These are phyloP conservation scores for Cinnamomum chago DNA, from an alignment of 164 flowering plant species.

Conservation along the genomic window DNA sequence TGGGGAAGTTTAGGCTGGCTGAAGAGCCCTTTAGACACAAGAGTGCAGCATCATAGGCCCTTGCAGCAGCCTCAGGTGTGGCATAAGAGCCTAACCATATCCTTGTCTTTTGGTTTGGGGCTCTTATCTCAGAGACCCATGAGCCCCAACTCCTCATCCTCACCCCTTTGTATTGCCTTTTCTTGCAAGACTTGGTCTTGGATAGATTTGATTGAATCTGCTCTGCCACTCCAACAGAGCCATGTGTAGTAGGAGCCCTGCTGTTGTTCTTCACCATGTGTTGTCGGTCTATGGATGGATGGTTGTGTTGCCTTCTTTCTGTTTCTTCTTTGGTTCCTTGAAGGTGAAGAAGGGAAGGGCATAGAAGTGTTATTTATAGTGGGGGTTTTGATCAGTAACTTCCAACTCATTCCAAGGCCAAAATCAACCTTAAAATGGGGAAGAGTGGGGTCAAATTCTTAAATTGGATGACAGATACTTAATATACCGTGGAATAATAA, in stretches of 20 bases:
- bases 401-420: not conserved
- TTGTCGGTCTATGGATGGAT: not conserved
- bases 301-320: not conserved
- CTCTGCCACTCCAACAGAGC: not conserved
- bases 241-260: not conserved
- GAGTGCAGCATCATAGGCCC: conserved; percentile 97
- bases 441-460: not conserved
- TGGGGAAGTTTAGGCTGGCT: conserved; percentile 81
- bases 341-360: conserved; percentile 6
- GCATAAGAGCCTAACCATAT: conserved; percentile 96
- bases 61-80: conserved; percentile 89
- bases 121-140: conserved; percentile 91
- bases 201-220: conserved; percentile 28
- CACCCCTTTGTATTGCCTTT: conserved; percentile 86
- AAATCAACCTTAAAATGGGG: conserved; percentile 5
- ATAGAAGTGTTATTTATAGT: conserved; percentile 7
- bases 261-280: conserved; percentile 45
- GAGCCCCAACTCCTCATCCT: conserved; percentile 99
- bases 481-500: too few species aligned
- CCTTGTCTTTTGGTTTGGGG: conserved; percentile 87
- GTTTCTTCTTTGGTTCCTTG: not conserved
- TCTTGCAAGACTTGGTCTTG: conserved; percentile 17
- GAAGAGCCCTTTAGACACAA: conserved; percentile 81
- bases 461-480: not conserved
- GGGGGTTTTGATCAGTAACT: not conserved